Evolutionary conservation across 192 early-diverging fungal genomes (phyloP).

Genomic region (Podila epicladia): DNA sequence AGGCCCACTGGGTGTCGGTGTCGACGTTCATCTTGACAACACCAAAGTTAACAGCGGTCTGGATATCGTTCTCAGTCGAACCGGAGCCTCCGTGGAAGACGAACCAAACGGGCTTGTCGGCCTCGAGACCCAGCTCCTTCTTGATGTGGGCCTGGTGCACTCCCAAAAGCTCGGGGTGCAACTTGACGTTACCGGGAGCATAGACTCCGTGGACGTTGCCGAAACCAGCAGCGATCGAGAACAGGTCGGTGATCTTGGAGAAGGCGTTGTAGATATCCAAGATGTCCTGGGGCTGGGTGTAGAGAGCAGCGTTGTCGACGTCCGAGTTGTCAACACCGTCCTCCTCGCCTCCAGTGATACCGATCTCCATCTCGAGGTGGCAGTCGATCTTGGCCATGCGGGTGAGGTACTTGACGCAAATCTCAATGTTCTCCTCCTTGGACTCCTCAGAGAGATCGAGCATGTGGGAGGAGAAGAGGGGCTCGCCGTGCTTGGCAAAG

Average conservation of each 20-base stretch:
- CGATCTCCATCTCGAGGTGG: conserved; percentile 98
- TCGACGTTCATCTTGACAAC: conserved; percentile 99
- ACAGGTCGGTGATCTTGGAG: conserved; percentile 83
- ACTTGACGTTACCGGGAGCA: conserved; percentile 95
- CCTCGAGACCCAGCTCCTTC: conserved; percentile 65
- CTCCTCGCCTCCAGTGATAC: conserved; percentile 98
- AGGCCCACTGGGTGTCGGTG: conserved; percentile 98
- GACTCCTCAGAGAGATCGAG: conserved; percentile 94
- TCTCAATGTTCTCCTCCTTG: conserved; percentile 94
- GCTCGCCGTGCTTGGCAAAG: conserved; percentile 93
- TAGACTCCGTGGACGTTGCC: conserved; percentile 98
- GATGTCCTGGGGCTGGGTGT: conserved; percentile 97
- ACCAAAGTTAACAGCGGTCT: conserved; percentile 81
- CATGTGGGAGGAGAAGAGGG: conserved; percentile 99
- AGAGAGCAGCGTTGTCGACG: conserved; percentile 90
- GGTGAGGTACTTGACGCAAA: conserved; percentile 89
- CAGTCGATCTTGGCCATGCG: conserved; percentile 90
- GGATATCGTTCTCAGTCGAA: conserved; percentile 80
- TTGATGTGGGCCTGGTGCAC: conserved; percentile 89
- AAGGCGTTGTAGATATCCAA: conserved; percentile 95
- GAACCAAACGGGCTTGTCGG: conserved; percentile 89
- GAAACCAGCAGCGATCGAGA: conserved; percentile 97
- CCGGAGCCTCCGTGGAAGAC: conserved; percentile 99
- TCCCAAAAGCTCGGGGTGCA: conserved; percentile 91
- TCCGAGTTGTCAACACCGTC: conserved; percentile 97